These are phyloP conservation scores for Epichloe festucae DNA, from an alignment of 2,329 filamentous ascomycete species.

Conservation along the genomic window DNA sequence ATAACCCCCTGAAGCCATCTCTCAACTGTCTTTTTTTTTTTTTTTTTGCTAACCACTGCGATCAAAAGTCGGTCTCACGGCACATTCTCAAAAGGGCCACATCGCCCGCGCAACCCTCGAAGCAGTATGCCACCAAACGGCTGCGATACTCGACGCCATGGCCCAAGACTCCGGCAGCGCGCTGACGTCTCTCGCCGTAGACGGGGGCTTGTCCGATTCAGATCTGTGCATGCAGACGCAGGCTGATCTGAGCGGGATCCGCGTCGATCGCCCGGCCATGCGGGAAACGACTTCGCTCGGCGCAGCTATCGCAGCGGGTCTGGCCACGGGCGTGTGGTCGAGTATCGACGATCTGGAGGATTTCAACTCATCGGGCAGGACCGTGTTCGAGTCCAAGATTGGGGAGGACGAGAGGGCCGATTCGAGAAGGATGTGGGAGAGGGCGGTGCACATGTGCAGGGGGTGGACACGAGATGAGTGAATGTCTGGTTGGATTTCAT, in stretches of 20 bases:
- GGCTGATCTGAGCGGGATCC: constrained; percentile 71
- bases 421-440: constrained; percentile 40
- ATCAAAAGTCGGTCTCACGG: constrained; percentile 62
- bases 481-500: no score
- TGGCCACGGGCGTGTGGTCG: constrained; percentile 69
- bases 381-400: constrained; percentile 56
- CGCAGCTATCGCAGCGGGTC: constrained; percentile 79
- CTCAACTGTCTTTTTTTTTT: no score
- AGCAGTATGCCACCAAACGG: constrained; percentile 85
- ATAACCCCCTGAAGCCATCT: constrained; percentile 7
- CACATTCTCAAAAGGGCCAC: constrained; percentile 74
- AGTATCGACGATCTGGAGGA: constrained; percentile 59
- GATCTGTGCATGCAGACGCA: constrained; percentile 87
- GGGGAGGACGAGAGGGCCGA: constrained; percentile 24
- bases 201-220: constrained; percentile 81
- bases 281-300: constrained; percentile 82
- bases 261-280: constrained; percentile 75
- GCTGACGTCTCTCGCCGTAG: constrained; percentile 64
- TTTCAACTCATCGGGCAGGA: constrained; percentile 58
- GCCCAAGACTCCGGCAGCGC: constrained; percentile 69
- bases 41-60: neutral
- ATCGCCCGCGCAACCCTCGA: constrained; percentile 83
- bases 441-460: constrained; percentile 45
- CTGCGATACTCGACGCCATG: constrained; percentile 86
- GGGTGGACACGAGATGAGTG: constrained; percentile 34